Percentiles rank a stretch among this genome's conserved stretches.
Conservation (phyloP, 306 rosid species). For the Trifolium repens region DNA sequence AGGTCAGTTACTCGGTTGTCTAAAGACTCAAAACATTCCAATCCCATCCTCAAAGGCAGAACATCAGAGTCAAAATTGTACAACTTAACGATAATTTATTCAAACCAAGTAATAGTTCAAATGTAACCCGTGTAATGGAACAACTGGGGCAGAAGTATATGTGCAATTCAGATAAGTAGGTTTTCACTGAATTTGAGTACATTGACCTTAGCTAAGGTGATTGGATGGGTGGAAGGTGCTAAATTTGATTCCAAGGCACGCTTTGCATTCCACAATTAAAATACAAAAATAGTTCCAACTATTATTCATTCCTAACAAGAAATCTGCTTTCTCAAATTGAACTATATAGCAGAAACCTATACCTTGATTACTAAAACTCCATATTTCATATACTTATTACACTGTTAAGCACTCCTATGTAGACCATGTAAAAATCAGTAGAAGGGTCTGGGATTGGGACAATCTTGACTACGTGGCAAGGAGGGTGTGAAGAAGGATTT, state of each 20-base stretch:
- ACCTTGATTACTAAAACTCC: not conserved
- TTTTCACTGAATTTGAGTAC: slow-evolving; percentile 32
- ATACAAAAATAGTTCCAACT: not conserved
- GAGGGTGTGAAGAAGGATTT: not conserved
- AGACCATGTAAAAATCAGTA: no score
- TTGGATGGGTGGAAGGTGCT: not conserved
- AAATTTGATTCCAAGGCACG: not conserved
- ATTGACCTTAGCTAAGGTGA: not conserved
- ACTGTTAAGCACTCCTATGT: not conserved
- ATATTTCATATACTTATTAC: not conserved
- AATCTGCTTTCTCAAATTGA: not conserved
- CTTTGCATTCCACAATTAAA: not conserved
- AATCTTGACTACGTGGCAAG: not conserved
- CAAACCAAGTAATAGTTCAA: slow-evolving; percentile 28
- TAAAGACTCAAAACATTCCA: slow-evolving; percentile 31
- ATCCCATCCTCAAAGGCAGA: slow-evolving; percentile 21
- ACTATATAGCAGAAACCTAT: not conserved
- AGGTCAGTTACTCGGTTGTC: slow-evolving; percentile 36
- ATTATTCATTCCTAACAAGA: not conserved
- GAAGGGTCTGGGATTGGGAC: no score
- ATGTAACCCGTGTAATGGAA: not conserved
- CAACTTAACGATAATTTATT: not conserved
- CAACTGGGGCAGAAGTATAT: not conserved
- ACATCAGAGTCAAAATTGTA: slow-evolving; percentile 13
- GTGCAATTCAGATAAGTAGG: slow-evolving; percentile 5